Evolutionary conservation across 805 yeast species (phyloP), one percentile per base, ranked within the genome.

Genomic region (Yarrowia keelungensis): DNA sequence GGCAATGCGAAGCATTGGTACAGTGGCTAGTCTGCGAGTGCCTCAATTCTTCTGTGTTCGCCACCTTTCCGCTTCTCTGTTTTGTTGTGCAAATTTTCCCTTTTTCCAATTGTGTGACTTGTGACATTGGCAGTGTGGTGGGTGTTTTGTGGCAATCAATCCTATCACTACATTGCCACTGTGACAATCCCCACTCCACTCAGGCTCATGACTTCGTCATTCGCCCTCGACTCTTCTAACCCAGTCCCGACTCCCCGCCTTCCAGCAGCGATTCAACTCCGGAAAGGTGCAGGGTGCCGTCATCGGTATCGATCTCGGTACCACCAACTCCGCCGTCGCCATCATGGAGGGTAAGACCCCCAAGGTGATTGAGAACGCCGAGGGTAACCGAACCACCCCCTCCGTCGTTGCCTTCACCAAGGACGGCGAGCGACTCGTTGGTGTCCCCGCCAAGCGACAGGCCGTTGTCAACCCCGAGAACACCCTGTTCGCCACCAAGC

Each of bases 401-500:
- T 93, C 98, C 43, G 91, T 92, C 53, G 97, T 92, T 70, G 97
- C 97, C 68, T 92, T 92, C 86, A 89, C 95, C 73, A 88, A 89
- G 79, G 95, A 90, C 70, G 95, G 94, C 70, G 97, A 91, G 82
- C 88, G 97, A 77, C 82, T 92, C 71, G 97, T 92, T 71, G 98
- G 98, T 81, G 91, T 89, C 70, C 92, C 96, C 73, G 98, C 98
- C 75, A 93, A 92, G 84, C 90, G 97, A 78, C 98, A 92, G 82
- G 96, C 97, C 71, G 93, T 92, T 67, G 92, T 92, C 73, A 92
- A 92, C 85, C 97, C 97, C 69, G 92, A 89, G 78, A 93, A 92
- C 85, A 92, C 98, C 69, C 85, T 92, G 72, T 92, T 91, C 73
- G 97, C 97, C 79, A 92, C 98, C 76, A 92, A 92, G 84, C 89